A percentile compares a stretch with the other conserved stretches of the same genome.
These are phyloP conservation scores for Penicillium simplicissimum DNA, from an alignment of 495 filamentous ascomycete species.

Conservation along the genomic window DNA sequence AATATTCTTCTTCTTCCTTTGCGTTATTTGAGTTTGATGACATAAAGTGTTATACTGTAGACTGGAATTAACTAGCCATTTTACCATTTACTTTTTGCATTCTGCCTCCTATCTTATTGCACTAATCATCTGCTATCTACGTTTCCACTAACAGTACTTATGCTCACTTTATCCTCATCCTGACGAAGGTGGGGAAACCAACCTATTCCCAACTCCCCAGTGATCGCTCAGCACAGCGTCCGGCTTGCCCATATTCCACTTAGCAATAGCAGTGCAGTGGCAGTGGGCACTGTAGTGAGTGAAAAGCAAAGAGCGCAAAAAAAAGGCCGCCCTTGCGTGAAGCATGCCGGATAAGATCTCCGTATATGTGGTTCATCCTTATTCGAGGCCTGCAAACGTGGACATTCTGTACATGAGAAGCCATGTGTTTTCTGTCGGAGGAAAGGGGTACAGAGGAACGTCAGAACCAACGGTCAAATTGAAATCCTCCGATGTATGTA, in stretches of 20 bases:
- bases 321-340: conserved; percentile 18
- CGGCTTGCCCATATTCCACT: conserved; percentile 14
- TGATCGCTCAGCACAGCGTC: conserved; percentile 12
- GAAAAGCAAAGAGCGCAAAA: not conserved
- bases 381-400: conserved; percentile 16
- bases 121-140: not conserved
- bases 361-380: not conserved
- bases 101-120: not conserved
- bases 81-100: not conserved
- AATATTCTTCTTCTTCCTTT: not conserved
- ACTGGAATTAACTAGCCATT: not conserved
- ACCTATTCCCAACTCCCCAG: conserved; percentile 3
- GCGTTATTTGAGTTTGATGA: no score
- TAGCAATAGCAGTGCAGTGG: not conserved
- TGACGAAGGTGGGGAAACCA: not conserved
- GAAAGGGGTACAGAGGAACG: not conserved
- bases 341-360: not conserved
- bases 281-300: not conserved
- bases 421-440: conserved; percentile 5
- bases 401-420: conserved; percentile 16
- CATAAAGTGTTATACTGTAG: no score
- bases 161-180: not conserved
- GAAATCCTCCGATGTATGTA: not conserved
- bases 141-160: not conserved
- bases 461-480: not conserved